Evolutionary conservation across 75 land plant genomes (phyloP).

Genomic region (Pinus albicaulis): DNA sequence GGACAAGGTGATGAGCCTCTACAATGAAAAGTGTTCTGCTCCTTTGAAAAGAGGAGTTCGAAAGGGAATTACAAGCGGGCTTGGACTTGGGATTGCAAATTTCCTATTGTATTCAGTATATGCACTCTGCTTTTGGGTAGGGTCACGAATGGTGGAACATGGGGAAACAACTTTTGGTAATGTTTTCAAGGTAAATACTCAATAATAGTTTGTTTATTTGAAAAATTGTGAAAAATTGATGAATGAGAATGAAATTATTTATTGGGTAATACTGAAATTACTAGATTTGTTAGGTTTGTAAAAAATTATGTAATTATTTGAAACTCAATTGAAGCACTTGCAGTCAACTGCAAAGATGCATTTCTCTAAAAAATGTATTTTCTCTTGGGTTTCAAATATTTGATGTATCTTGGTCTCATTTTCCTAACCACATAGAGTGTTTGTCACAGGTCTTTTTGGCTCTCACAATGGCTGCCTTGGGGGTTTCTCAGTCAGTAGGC

Average conservation of each 20-base stretch:
- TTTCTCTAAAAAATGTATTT: too few relatives aligned
- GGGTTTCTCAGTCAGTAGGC: slow-evolving; percentile 60
- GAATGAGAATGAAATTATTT: too few relatives aligned
- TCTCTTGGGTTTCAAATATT: too few relatives aligned
- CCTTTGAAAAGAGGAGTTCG: slow-evolving; percentile 63
- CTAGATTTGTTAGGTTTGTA: too few relatives aligned
- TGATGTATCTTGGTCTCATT: too few relatives aligned
- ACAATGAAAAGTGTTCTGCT: slow-evolving; percentile 40
- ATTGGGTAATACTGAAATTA: too few relatives aligned
- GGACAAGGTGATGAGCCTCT: slow-evolving; percentile 66
- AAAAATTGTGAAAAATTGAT: too few relatives aligned
- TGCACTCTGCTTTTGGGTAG: slow-evolving; percentile 70
- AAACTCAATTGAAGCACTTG: too few relatives aligned
- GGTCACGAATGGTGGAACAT: slow-evolving; percentile 59
- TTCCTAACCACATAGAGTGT: not conserved
- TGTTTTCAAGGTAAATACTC: slow-evolving; percentile 55
- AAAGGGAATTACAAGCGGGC: slow-evolving; percentile 77
- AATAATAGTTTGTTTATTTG: too few relatives aligned
- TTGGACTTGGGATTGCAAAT: slow-evolving; percentile 67
- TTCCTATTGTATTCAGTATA: slow-evolving; percentile 60
- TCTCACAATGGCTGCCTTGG: slow-evolving; percentile 61
- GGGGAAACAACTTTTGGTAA: slow-evolving; percentile 50
- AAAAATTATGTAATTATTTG: too few relatives aligned
- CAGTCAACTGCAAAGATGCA: too few relatives aligned
- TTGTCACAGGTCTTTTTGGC: slow-evolving; percentile 47